Conservation (phyloP, 2,329 filamentous ascomycete species). For the Venturia carpophila region DNA sequence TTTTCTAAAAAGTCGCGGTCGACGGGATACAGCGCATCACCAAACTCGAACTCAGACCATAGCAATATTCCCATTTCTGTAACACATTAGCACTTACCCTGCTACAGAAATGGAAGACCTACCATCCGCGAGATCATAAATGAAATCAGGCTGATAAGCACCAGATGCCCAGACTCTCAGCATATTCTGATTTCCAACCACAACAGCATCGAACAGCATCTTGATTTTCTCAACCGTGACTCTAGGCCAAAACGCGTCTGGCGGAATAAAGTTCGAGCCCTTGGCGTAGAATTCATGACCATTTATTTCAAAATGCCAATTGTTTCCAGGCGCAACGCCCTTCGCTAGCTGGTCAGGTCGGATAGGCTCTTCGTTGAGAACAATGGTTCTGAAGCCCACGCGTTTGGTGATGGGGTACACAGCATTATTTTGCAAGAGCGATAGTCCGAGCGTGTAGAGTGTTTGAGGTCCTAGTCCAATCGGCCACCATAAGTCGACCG, state of each 20-base stretch:
- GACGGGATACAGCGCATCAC: slow-evolving; percentile 52
- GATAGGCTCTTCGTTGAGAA: slow-evolving; percentile 49
- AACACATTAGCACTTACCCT: background rate
- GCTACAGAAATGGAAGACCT: background rate
- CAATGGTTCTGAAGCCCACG: slow-evolving; percentile 55
- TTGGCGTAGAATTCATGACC: slow-evolving; percentile 57
- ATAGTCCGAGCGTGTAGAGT: slow-evolving; percentile 38
- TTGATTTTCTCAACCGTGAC: slow-evolving; percentile 47
- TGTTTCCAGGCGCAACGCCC: slow-evolving; percentile 50
- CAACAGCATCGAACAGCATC: slow-evolving; percentile 47
- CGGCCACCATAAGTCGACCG: slow-evolving; percentile 55
- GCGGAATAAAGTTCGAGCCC: slow-evolving; percentile 56
- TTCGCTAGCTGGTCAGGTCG: slow-evolving; percentile 45
- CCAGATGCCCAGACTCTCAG: slow-evolving; percentile 55
- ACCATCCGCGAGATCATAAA: slow-evolving; percentile 56
- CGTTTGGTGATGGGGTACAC: slow-evolving; percentile 43
- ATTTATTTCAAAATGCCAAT: slow-evolving; percentile 61
- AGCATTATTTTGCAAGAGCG: slow-evolving; percentile 44
- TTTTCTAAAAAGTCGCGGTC: slow-evolving; percentile 48
- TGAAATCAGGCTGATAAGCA: slow-evolving; percentile 53
- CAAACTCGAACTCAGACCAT: slow-evolving; percentile 58
- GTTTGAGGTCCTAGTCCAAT: slow-evolving; percentile 48
- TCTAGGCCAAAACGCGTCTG: slow-evolving; percentile 55
- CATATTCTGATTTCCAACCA: slow-evolving; percentile 57
- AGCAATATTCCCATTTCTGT: slow-evolving; percentile 46